Conservation (phyloP, 352 stramenopile species). For the Thalassiosira hispida region DNA sequence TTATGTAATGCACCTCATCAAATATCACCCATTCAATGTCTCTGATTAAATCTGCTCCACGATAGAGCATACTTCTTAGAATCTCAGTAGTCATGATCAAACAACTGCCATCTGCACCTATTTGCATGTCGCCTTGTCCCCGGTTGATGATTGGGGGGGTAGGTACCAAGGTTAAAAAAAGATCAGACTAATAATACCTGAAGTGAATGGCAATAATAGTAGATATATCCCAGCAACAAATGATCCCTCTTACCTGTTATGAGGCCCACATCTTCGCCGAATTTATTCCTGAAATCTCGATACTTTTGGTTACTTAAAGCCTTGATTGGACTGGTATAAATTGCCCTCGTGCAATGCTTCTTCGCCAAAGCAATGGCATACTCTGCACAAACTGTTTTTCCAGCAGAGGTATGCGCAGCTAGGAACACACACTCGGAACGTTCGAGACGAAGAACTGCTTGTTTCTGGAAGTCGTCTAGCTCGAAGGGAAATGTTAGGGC, state of each 20-base stretch:
- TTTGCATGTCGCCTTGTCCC: constrained; percentile 95
- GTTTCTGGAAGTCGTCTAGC: constrained; percentile 97
- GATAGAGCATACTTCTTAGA: constrained; percentile 87
- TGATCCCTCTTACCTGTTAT: too few relatives aligned
- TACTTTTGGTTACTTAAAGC: constrained; percentile 98
- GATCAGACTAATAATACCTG: too few relatives aligned
- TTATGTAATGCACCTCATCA: constrained; percentile 97
- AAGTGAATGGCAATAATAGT: too few relatives aligned
- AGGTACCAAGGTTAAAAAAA: too few relatives aligned
- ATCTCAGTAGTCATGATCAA: constrained; percentile 99
- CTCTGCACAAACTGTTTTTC: constrained; percentile 95
- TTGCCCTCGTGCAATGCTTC: constrained; percentile 91
- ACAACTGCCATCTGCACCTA: constrained; percentile 95
- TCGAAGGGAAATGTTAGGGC: constrained; percentile 86
- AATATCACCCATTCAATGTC: constrained; percentile 94
- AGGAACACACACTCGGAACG: constrained; percentile 90
- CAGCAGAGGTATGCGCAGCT: constrained; percentile 97
- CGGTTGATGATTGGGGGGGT: too few relatives aligned
- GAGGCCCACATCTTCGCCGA: constrained; percentile 94
- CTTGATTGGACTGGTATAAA: constrained; percentile 99
- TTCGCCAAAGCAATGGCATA: constrained; percentile 99
- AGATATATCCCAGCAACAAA: too few relatives aligned
- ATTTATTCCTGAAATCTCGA: constrained; percentile 89
- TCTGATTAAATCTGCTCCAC: constrained; percentile 94
- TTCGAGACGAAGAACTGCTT: constrained; percentile 94